phyloP scores from a whole-genome alignment of 768 basidiomycete species.

The Trametes elegans region DNA sequence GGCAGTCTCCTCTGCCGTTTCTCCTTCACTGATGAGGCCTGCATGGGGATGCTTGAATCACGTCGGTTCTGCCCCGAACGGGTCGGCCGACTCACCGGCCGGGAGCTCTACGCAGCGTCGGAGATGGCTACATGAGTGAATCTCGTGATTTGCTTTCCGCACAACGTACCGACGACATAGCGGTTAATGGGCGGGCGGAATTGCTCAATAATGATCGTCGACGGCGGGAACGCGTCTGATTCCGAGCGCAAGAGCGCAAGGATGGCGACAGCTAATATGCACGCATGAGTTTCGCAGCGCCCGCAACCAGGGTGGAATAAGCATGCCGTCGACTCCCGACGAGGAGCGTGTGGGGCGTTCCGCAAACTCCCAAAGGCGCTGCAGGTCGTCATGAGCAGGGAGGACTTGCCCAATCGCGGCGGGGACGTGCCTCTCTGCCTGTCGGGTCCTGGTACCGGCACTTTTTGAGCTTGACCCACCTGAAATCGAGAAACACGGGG shows the following conservation, averaged over 20 bases:
- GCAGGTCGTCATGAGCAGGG: conserved; percentile 4
- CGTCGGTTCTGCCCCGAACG: too few species aligned
- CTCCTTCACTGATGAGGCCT: conserved; percentile 85
- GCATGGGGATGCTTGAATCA: too few species aligned
- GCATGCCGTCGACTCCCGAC: conserved; percentile 76
- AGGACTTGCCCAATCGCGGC: not conserved
- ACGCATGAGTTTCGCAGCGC: not conserved
- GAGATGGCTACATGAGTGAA: not conserved
- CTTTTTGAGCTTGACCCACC: conserved; percentile 85
- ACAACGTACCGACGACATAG: conserved; percentile 59
- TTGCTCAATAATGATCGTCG: conserved; percentile 87
- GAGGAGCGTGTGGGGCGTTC: conserved; percentile 76
- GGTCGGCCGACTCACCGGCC: too few species aligned
- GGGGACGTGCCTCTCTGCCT: conserved; percentile 59
- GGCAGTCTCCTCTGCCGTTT: conserved; percentile 78
- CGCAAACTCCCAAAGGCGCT: conserved; percentile 91
- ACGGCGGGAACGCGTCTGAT: conserved; percentile 65
- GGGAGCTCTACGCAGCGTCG: not conserved
- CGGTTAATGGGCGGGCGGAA: conserved; percentile 86
- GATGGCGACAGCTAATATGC: conserved; percentile 71
- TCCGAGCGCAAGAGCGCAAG: conserved; percentile 78
- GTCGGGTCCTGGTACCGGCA: conserved; percentile 78
- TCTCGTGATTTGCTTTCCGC: too few species aligned
- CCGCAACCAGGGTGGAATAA: not conserved
- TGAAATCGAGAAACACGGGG: conserved; percentile 29